A percentile compares a stretch with the other conserved stretches of the same genome.
Evolutionary conservation across 2,329 filamentous ascomycete genomes (phyloP).

Genomic region (Tolypocladium album): DNA sequence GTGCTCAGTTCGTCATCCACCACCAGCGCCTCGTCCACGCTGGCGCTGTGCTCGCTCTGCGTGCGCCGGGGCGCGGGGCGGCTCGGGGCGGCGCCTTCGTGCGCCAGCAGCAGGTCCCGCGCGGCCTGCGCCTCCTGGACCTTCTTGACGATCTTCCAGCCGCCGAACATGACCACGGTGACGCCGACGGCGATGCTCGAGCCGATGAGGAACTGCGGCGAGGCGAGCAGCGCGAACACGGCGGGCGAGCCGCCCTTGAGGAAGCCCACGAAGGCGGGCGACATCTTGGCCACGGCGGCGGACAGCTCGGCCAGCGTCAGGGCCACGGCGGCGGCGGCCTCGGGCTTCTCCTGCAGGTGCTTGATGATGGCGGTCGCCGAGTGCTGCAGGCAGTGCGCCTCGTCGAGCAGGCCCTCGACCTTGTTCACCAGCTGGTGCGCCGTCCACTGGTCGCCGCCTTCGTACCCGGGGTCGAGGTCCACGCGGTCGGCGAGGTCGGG

Average conservation of each 20-base stretch:
- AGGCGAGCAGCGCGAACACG: slow-evolving; percentile 75
- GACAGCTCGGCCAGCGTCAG: slow-evolving; percentile 88
- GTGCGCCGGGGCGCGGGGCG: slow-evolving; percentile 15
- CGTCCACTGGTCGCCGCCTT: slow-evolving; percentile 45
- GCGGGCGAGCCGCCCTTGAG: slow-evolving; percentile 76
- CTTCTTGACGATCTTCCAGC: slow-evolving; percentile 93
- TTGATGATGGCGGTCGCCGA: slow-evolving; percentile 74
- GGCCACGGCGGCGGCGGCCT: slow-evolving; percentile 88
- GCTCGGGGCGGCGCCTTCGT: slow-evolving; percentile 11
- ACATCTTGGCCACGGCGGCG: slow-evolving; percentile 70
- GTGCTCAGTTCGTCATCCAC: slow-evolving; percentile 46
- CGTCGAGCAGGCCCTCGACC: slow-evolving; percentile 69
- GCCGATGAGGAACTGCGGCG: slow-evolving; percentile 89
- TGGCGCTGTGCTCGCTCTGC: slow-evolving; percentile 18
- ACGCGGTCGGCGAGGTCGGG: slow-evolving; percentile 48
- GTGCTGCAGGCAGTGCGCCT: slow-evolving; percentile 82
- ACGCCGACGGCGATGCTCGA: slow-evolving; percentile 81
- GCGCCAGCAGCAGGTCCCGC: slow-evolving; percentile 15
- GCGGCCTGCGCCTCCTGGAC: slow-evolving; percentile 40
- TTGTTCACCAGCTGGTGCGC: slow-evolving; percentile 53
- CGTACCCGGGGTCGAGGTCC: slow-evolving; percentile 36
- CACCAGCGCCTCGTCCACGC: slow-evolving; percentile 45
- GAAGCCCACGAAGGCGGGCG: slow-evolving; percentile 63
- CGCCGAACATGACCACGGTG: slow-evolving; percentile 92
- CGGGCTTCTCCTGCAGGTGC: slow-evolving; percentile 59